These are phyloP conservation scores for Gentiana straminea DNA, from an alignment of 257 asterid species.

Conservation along the genomic window DNA sequence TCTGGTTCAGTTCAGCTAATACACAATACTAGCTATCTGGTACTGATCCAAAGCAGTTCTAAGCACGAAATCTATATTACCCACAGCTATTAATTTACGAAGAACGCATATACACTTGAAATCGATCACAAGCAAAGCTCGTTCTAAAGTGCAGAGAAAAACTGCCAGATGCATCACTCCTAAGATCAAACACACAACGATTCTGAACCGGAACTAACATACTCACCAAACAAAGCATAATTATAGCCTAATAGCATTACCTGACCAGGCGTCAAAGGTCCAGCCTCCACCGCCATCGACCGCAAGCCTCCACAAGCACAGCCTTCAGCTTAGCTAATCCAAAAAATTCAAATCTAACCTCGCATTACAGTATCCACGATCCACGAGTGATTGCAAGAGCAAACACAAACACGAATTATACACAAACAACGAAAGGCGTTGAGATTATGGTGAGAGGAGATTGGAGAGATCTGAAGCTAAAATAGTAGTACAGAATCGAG, in stretches of 20 bases:
- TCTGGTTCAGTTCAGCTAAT: too few relatives aligned
- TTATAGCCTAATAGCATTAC: constrained; percentile 26
- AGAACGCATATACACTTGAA: too few relatives aligned
- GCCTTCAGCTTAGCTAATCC: not conserved
- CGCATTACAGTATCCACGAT: constrained; percentile 2
- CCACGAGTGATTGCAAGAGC: not conserved
- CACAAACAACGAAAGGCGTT: constrained; percentile 6
- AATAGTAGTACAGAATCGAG: constrained; percentile 25
- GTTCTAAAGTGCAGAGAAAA: too few relatives aligned
- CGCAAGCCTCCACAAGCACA: constrained; percentile 8
- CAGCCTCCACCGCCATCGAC: constrained; percentile 57
- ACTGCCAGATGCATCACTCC: too few relatives aligned
- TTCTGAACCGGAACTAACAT: too few relatives aligned
- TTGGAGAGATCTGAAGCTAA: constrained; percentile 49
- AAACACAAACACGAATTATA: constrained; percentile 6
- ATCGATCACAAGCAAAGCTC: too few relatives aligned
- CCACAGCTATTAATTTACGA: too few relatives aligned
- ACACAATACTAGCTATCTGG: too few relatives aligned
- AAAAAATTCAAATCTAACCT: constrained; percentile 7
- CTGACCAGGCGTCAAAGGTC: constrained; percentile 67
- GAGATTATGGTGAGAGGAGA: constrained; percentile 5
- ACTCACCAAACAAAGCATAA: not conserved
- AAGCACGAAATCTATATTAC: too few relatives aligned
- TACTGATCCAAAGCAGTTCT: too few relatives aligned
- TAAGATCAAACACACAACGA: too few relatives aligned